Evolutionary conservation across 345 rosid genomes (phyloP).

Genomic region (Carallia pectinifolia): DNA sequence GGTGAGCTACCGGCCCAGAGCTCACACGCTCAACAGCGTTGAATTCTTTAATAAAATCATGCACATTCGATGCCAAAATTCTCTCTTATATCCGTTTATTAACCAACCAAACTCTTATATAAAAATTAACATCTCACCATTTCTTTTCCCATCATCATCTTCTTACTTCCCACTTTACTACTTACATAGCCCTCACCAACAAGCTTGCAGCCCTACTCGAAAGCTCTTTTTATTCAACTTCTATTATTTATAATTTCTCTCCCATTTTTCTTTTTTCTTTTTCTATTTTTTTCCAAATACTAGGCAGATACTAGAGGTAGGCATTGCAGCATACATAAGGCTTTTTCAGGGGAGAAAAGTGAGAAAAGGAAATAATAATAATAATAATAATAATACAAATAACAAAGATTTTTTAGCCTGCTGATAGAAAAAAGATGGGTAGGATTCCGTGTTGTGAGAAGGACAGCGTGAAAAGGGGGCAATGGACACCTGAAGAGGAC

Average conservation of each 20-base stretch:
- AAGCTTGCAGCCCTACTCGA: not conserved
- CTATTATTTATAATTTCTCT: not conserved
- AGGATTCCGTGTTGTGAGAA: conserved; percentile 94
- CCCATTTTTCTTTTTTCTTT: not conserved
- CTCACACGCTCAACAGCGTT: conserved; percentile 91
- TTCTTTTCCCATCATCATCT: conserved; percentile 25
- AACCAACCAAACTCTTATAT: conserved; percentile 10
- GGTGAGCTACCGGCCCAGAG: conserved; percentile 86
- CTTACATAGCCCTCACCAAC: not conserved
- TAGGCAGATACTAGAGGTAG: too few species aligned
- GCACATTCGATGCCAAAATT: conserved; percentile 56
- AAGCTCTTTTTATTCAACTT: not conserved
- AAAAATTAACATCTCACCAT: conserved; percentile 23
- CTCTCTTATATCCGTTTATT: not conserved
- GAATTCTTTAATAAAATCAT: conserved; percentile 89
- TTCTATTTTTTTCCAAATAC: too few species aligned
- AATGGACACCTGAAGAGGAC: conserved; percentile 99
- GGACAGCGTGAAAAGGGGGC: conserved; percentile 92
- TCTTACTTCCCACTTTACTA: not conserved
- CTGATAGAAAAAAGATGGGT: conserved; percentile 50
- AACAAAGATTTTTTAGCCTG: conserved; percentile 14
- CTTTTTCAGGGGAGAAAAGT: too few species aligned
- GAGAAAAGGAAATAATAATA: too few species aligned
- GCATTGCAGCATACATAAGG: too few species aligned
- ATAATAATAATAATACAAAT: not conserved